phyloP scores from a whole-genome alignment of 2,329 filamentous ascomycete genomes.

The Colletotrichum navitas region DNA sequence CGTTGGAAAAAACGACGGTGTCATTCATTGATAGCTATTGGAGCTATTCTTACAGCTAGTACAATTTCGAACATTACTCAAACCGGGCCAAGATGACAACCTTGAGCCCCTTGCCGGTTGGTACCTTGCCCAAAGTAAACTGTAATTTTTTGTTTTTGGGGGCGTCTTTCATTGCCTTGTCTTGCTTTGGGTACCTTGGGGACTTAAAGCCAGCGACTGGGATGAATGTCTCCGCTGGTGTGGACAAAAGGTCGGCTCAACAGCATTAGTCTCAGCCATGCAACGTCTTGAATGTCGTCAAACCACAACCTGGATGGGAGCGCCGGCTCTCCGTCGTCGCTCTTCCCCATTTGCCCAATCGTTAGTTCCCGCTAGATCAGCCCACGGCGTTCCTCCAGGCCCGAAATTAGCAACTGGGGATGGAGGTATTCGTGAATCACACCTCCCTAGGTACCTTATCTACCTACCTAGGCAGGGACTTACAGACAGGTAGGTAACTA shows the following conservation, averaged over 20 bases:
- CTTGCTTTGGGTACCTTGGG: not conserved
- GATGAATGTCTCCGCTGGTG: slow-evolving; percentile 10
- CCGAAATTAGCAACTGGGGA: slow-evolving; percentile 10
- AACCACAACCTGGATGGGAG: not conserved
- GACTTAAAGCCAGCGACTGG: slow-evolving; percentile 1
- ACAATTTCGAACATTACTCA: slow-evolving; percentile 11
- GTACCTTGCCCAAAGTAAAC: slow-evolving; percentile 6
- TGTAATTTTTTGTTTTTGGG: not conserved
- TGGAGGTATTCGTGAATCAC: too few species aligned
- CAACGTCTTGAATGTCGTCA: not conserved
- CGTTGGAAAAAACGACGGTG: not conserved
- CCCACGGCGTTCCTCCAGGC: slow-evolving; percentile 19
- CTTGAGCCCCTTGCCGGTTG: slow-evolving; percentile 4
- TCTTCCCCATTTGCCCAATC: slow-evolving; percentile 15
- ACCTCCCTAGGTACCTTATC: too few species aligned
- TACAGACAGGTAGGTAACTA: too few species aligned
- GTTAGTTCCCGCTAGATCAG: slow-evolving; percentile 25
- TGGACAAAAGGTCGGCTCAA: not conserved
- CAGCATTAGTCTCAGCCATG: not conserved
- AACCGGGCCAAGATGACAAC: slow-evolving; percentile 20
- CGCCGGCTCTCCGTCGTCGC: not conserved
- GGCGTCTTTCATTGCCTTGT: not conserved
- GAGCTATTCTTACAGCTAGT: not conserved
- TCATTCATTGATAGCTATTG: slow-evolving; percentile 4
- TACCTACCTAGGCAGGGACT: too few species aligned